Evolutionary conservation across 2,329 filamentous ascomycete species (phyloP).

Genomic region (Colletotrichum shisoi): DNA sequence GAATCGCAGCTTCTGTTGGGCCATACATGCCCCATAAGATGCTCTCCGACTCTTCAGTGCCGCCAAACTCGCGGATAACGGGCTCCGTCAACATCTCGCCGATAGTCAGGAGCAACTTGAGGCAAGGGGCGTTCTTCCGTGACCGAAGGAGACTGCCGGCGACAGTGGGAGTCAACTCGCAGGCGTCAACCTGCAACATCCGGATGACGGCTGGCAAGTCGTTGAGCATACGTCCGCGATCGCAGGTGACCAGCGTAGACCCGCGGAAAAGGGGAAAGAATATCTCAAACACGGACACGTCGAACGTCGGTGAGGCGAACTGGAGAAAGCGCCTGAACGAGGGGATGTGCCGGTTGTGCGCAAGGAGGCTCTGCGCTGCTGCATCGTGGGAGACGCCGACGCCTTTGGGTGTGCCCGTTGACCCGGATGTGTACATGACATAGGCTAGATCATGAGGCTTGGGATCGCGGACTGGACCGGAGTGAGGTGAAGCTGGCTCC

Average conservation of each 20-base stretch:
- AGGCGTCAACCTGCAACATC: conserved; percentile 76
- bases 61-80: conserved; percentile 82
- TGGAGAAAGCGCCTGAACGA: conserved; percentile 82
- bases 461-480: neutral
- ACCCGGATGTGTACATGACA: conserved; percentile 93
- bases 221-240: conserved; percentile 73
- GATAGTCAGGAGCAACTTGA: conserved; percentile 82
- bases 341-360: conserved; percentile 81
- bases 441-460: conserved; percentile 69
- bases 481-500: neutral
- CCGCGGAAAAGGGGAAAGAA: conserved; percentile 85
- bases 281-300: conserved; percentile 93
- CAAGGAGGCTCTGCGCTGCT: conserved; percentile 81
- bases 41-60: conserved; percentile 58
- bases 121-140: conserved; percentile 70
- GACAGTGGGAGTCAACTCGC: conserved; percentile 88
- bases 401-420: conserved; percentile 87
- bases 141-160: conserved; percentile 76
- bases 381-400: conserved; percentile 82
- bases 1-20: conserved; percentile 89
- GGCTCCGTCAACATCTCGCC: conserved; percentile 88
- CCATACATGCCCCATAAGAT: conserved; percentile 94
- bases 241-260: conserved; percentile 74
- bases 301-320: conserved; percentile 91
- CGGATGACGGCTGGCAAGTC: conserved; percentile 75